Conservation (phyloP, 108 stramenopile species). For the Nitzschia sp. region DNA sequence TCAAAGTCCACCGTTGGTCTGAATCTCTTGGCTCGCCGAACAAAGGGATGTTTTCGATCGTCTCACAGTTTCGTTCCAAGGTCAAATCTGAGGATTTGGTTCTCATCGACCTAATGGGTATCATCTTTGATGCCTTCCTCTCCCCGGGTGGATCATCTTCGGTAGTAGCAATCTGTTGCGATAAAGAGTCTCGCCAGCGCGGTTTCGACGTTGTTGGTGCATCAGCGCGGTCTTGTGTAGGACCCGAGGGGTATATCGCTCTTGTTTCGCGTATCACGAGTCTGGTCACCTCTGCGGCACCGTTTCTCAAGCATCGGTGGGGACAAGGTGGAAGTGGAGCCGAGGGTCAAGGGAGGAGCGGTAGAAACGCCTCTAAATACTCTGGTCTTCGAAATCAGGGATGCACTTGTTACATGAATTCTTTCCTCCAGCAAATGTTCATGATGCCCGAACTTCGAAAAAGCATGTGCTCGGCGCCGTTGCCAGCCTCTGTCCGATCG, state of each 20-base stretch:
- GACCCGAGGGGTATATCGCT: conserved; percentile 61
- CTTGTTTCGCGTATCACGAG: conserved; percentile 57
- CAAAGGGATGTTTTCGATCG: conserved; percentile 24
- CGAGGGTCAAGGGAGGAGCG: conserved; percentile 35
- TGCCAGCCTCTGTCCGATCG: conserved; percentile 63
- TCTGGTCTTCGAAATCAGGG: conserved; percentile 96
- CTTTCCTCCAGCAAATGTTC: conserved; percentile 93
- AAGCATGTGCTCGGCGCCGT: conserved; percentile 70
- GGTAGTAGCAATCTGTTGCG: conserved; percentile 73
- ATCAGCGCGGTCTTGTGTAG: conserved; percentile 62
- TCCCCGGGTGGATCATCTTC: conserved; percentile 62
- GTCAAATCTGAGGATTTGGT: conserved; percentile 36
- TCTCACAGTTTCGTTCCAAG: conserved; percentile 5
- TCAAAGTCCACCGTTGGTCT: conserved; percentile 60
- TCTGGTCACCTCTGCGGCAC: conserved; percentile 66
- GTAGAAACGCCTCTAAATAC: conserved; percentile 63
- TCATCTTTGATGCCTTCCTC: conserved; percentile 85
- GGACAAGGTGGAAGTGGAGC: conserved; percentile 47
- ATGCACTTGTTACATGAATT: conserved; percentile 99
- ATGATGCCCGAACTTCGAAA: conserved; percentile 93
- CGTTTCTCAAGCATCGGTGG: conserved; percentile 77
- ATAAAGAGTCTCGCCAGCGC: conserved; percentile 74
- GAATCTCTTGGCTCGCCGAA: conserved; percentile 12
- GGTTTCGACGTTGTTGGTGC: conserved; percentile 78
- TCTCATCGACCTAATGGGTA: conserved; percentile 81